phyloP scores from a whole-genome alignment of 371 early-diverging fungal genomes.

The Lichtheimia corymbifera region DNA sequence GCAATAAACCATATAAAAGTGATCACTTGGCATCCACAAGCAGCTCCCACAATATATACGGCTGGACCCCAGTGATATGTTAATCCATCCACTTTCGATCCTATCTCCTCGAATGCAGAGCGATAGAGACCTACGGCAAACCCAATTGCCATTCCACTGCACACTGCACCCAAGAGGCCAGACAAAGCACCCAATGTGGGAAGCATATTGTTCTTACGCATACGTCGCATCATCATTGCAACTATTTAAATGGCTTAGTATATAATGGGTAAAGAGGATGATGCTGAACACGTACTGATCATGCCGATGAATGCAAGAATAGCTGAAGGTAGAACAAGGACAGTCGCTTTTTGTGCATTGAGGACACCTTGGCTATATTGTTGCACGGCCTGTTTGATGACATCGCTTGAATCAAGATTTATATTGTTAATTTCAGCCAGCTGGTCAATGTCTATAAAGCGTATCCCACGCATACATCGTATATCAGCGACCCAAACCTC shows the following conservation, averaged over 20 bases:
- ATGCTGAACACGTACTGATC: constrained; percentile 15
- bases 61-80: constrained; percentile 32
- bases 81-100: constrained; percentile 19
- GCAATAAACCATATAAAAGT: constrained; percentile 24
- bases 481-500: background rate
- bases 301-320: constrained; percentile 28
- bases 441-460: constrained; percentile 12
- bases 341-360: constrained; percentile 17
- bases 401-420: constrained; percentile 1
- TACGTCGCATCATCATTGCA: constrained; percentile 12
- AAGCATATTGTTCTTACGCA: constrained; percentile 25
- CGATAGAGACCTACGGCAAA: constrained; percentile 26
- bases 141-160: constrained; percentile 28
- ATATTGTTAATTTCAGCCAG: constrained; percentile 10
- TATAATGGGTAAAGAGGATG: background rate
- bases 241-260: background rate
- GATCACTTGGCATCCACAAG: constrained; percentile 21
- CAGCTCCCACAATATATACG: constrained; percentile 28
- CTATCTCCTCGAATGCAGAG: constrained; percentile 22
- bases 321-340: constrained; percentile 31
- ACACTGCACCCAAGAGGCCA: constrained; percentile 20
- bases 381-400: constrained; percentile 5
- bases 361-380: constrained; percentile 7
- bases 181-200: constrained; percentile 28
- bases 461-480: background rate